Evolutionary conservation across 2,329 filamentous ascomycete species (phyloP), one percentile per base, ranked within the genome.

Genomic region (Coniochaeta sp.): DNA sequence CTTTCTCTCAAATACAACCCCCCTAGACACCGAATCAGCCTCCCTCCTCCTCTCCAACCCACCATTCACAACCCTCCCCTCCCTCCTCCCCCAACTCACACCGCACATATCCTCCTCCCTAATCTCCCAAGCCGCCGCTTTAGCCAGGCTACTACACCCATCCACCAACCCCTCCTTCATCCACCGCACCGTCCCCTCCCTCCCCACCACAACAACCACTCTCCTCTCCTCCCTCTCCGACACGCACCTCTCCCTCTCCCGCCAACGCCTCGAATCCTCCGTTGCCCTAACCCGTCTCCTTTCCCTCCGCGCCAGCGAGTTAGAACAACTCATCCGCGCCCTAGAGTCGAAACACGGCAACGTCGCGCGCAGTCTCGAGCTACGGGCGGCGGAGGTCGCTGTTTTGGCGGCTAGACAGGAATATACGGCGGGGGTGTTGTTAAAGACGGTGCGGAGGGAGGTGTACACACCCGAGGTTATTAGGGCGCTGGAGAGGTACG

Each of bases 281-380:
- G 58, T 65, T 6, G 55, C 63, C 3, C 61, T 78, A 1, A 61
- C 65, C 0, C 49, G 51, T 2, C 69, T 79, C 14, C 67, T 81
- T 0, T 58, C 65, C 16, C 58, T 62, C 7, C 70, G 76, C 57
- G 65, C 71, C 7, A 57, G 65, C 3, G 68, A 65, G 0, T 57
- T 80, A 2, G 55, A 66, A 1, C 63, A 67, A 14, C 70, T 82
- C 1, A 61, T 81, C n/a, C 72, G 72, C 50, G 61, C 70, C 2
- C 70, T 83, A 1, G 79, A 83, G 55, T 68, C 72, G 2, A 82
- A 82, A 57, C 78, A 82, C 61, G 75, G 76, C 27, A 67, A 73
- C 18, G 66, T 78, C 4, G 76, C 78, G 1, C 70, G 75, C 4
- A 74, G 69, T 13, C 67, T 81, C 2, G 75, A 77, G 57, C 71